A percentile compares a stretch with the other conserved stretches of the same genome.
Evolutionary conservation across 2,329 filamentous ascomycete species (phyloP).

Genomic region (Teratosphaeria viscida): DNA sequence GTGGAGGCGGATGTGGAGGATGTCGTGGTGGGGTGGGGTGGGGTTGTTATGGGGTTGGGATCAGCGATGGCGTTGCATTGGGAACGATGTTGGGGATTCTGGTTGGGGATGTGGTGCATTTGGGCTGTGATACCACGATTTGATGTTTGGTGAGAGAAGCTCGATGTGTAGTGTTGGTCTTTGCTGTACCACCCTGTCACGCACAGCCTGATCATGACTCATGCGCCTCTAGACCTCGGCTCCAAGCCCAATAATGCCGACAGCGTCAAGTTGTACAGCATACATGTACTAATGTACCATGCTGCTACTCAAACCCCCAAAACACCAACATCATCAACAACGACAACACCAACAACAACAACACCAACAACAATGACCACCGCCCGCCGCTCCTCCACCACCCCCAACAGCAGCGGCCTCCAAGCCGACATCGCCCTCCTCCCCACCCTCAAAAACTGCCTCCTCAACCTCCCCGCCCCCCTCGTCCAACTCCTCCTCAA

Average conservation of each 20-base stretch:
- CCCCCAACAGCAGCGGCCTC: background rate
- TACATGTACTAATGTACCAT: too few species aligned
- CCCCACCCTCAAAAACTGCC: constrained; percentile 75
- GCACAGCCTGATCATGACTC: background rate
- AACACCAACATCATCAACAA: background rate
- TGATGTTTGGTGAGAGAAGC: background rate
- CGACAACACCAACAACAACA: background rate
- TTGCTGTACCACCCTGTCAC: background rate
- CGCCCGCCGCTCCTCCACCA: background rate
- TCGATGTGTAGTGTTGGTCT: background rate
- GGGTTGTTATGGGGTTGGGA: background rate
- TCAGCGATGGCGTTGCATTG: background rate
- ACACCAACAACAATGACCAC: background rate
- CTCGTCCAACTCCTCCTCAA: constrained; percentile 78
- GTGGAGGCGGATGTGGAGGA: too few species aligned
- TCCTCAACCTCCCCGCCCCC: constrained; percentile 81
- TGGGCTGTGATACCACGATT: background rate
- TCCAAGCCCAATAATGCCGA: background rate
- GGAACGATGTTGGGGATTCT: background rate
- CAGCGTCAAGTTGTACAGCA: too few species aligned
- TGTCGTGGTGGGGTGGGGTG: too few species aligned
- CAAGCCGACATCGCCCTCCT: constrained; percentile 53
- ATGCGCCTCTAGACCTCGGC: background rate
- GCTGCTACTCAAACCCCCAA: too few species aligned
- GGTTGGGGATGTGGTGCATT: background rate